phyloP scores from a whole-genome alignment of 345 rosid genomes.

The Populus pruinosa region DNA sequence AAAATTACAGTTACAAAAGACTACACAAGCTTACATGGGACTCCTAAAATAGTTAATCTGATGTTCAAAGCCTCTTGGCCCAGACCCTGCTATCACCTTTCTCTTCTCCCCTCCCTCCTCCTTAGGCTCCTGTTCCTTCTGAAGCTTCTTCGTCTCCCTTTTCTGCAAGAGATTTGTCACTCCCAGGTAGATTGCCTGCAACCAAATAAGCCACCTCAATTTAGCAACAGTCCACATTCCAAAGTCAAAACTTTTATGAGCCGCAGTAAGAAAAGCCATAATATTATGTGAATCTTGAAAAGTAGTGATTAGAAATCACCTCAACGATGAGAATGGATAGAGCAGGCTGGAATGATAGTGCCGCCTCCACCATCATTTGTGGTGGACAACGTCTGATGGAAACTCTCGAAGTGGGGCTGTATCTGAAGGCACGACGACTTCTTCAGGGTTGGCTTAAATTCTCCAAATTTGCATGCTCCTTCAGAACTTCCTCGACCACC shows the following conservation, averaged over 20 bases:
- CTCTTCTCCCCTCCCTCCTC: slow-evolving; percentile 52
- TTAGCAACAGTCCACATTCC: slow-evolving; percentile 14
- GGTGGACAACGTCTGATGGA: slow-evolving; percentile 37
- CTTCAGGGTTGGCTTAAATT: slow-evolving; percentile 44
- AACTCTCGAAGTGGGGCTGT: slow-evolving; percentile 26
- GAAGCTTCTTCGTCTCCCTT: slow-evolving; percentile 69
- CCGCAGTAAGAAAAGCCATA: not conserved
- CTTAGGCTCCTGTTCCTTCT: slow-evolving; percentile 63
- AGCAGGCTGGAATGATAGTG: slow-evolving; percentile 38
- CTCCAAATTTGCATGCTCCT: slow-evolving; percentile 33
- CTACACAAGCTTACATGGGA: not conserved
- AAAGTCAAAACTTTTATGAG: slow-evolving; percentile 16
- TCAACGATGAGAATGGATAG: slow-evolving; percentile 73
- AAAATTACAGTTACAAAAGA: not conserved
- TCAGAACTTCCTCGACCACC: no score
- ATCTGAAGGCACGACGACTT: slow-evolving; percentile 25
- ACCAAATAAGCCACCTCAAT: slow-evolving; percentile 1
- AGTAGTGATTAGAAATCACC: slow-evolving; percentile 30
- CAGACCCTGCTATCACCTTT: slow-evolving; percentile 43
- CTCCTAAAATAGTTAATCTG: slow-evolving; percentile 10
- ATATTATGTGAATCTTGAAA: slow-evolving; percentile 1
- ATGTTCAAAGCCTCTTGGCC: slow-evolving; percentile 73
- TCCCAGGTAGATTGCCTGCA: slow-evolving; percentile 69
- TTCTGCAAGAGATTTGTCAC: slow-evolving; percentile 72
- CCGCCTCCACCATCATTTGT: slow-evolving; percentile 42